Evolutionary conservation across 768 basidiomycete species (phyloP), one percentile per base, ranked within the genome.

Genomic region (Phaffia australis): DNA sequence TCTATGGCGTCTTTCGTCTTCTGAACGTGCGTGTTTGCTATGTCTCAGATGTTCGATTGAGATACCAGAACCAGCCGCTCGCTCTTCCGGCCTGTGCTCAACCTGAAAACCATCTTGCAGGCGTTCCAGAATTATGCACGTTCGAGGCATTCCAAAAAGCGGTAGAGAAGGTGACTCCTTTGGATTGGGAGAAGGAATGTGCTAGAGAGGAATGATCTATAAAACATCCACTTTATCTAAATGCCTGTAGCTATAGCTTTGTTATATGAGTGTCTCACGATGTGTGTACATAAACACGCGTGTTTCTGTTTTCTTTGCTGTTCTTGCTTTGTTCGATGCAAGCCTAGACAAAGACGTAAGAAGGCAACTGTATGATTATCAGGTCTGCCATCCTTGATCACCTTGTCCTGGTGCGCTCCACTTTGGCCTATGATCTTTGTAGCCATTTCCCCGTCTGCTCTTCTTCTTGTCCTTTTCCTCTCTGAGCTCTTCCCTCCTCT

Each of bases 111-210:
- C 87, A 89, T 71, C 76, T 87, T 8, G 78, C 81, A 3, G 86
- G 85, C 1, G 80, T 79, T 15, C 87, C 87, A 0, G 87, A 88
- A 72, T 84, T 88, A 71, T 88, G 87, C 75, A 83, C 83, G 6
- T 77, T 88, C 48, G 67, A 63, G 29, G 62, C 62, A 11, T 65
- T 65, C 50, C 6, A 25, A 32, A 52, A 30, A 35, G 56, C 60
- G 21, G 83, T 87, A 16, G 78, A 78, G 70, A 83, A 85, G 71
- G 78, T 88, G 2, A 85, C 84, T 5, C 86, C 87, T 15, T 71
- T 71, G 3, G 79, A 88, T 69, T 88, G 85, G 83, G 83, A 80
- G 56, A 74, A 75, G 6, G 87, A 88, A 73, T 89, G 87, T 73
- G 70, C 73, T n/a, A 76, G n/a, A 71, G 71, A 60, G 60, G 67